Evolutionary conservation across 2,329 filamentous ascomycete species (phyloP).

Genomic region (Parastagonospora avenae): DNA sequence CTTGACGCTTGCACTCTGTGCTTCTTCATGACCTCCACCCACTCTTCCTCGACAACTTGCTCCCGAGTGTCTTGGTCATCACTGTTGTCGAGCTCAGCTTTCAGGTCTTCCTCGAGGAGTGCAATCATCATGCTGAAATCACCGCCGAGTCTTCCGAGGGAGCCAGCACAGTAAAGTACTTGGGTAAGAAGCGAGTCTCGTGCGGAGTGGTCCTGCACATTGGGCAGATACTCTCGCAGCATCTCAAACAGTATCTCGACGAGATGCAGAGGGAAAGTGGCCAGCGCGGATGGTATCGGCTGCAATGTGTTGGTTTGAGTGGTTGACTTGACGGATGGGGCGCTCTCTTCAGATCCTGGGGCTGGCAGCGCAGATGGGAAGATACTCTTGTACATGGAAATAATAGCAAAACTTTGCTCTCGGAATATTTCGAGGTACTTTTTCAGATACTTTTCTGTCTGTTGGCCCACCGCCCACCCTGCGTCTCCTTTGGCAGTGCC

Average conservation of each 20-base stretch:
- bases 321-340: constrained; percentile 29
- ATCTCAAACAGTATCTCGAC: constrained; percentile 81
- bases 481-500: constrained; percentile 47
- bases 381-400: constrained; percentile 92
- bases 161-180: constrained; percentile 90
- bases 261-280: constrained; percentile 84
- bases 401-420: constrained; percentile 94
- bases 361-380: constrained; percentile 67
- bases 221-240: constrained; percentile 76
- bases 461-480: constrained; percentile 74
- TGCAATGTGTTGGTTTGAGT: constrained; percentile 45
- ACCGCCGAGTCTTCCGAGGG: constrained; percentile 84
- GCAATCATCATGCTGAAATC: constrained; percentile 92
- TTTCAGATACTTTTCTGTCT: constrained; percentile 93
- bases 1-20: constrained; percentile 84
- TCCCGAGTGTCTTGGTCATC: constrained; percentile 42
- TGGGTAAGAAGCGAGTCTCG: constrained; percentile 90
- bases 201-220: constrained; percentile 77
- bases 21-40: constrained; percentile 87
- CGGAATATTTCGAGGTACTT: constrained; percentile 96
- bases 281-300: constrained; percentile 74
- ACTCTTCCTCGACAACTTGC: constrained; percentile 63
- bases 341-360: constrained; percentile 36
- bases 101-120: constrained; percentile 55
- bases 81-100: constrained; percentile 42